Percentiles rank a stretch among this genome's conserved stretches.
phyloP scores from a whole-genome alignment of 2,329 filamentous ascomycete species.

The Aureobasidium mangrovei region DNA sequence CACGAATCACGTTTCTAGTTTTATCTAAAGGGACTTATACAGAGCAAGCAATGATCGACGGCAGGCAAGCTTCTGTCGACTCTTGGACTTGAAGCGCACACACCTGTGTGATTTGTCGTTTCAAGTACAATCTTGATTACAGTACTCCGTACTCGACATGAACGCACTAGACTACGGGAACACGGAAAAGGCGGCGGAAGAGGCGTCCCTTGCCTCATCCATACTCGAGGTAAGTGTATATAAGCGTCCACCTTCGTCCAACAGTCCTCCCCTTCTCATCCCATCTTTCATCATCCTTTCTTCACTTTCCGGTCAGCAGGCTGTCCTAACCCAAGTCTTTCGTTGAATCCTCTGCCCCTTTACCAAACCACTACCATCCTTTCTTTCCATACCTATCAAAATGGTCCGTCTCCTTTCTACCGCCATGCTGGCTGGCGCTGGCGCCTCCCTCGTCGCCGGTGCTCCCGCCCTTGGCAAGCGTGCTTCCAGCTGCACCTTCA shows the following conservation, averaged over 20 bases:
- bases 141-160: too few species aligned
- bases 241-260: background rate
- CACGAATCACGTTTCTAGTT: too few species aligned
- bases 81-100: too few species aligned
- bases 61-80: too few species aligned
- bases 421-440: background rate
- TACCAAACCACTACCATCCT: background rate
- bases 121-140: too few species aligned
- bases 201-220: background rate
- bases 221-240: background rate
- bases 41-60: too few species aligned
- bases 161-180: too few species aligned
- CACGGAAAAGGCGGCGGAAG: background rate
- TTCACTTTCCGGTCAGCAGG: slow-evolving; percentile 9
- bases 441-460: slow-evolving; percentile 15
- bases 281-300: slow-evolving; percentile 7
- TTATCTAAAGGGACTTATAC: too few species aligned
- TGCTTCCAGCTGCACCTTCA: slow-evolving; percentile 16
- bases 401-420: slow-evolving; percentile 6
- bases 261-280: background rate
- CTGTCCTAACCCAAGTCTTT: slow-evolving; percentile 13
- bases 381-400: background rate
- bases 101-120: too few species aligned
- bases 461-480: slow-evolving; percentile 2
- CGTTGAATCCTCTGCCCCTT: background rate